Conservation (phyloP, 106 monocot species). For the Chionographis japonica region DNA sequence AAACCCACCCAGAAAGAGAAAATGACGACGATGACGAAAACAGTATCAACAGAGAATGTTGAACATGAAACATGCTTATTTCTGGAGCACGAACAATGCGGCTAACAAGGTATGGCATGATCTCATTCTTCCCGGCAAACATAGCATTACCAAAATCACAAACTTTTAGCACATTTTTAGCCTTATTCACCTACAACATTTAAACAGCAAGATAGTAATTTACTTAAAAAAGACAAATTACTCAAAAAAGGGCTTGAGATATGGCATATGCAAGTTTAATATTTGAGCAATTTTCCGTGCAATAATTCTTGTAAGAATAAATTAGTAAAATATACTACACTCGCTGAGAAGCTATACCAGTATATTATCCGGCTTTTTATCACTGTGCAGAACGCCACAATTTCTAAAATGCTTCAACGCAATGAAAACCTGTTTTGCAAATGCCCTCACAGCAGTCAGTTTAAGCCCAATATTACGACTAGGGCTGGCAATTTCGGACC, state of each 20-base stretch:
- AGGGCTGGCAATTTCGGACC: slow-evolving; percentile 99
- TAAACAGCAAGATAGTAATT: neutral
- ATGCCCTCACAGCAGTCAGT: slow-evolving; percentile 98
- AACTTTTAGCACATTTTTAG: slow-evolving; percentile 93
- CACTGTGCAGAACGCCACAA: slow-evolving; percentile 92
- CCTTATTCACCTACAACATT: slow-evolving; percentile 72
- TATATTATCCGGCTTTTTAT: slow-evolving; percentile 99
- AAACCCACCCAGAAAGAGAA: too few relatives aligned
- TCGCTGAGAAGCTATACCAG: slow-evolving; percentile 54
- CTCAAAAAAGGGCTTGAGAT: too few relatives aligned
- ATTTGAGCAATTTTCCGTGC: too few relatives aligned
- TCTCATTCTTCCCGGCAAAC: slow-evolving; percentile 93
- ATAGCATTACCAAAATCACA: slow-evolving; percentile 99
- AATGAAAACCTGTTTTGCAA: slow-evolving; percentile 99
- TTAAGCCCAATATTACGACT: slow-evolving; percentile 99
- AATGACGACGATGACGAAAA: neutral
- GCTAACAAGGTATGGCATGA: slow-evolving; percentile 96
- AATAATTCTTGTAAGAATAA: neutral
- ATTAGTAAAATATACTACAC: neutral
- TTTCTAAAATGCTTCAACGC: slow-evolving; percentile 97
- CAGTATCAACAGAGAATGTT: neutral
- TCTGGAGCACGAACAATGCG: slow-evolving; percentile 98
- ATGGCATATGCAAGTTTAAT: too few relatives aligned
- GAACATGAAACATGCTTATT: slow-evolving; percentile 68
- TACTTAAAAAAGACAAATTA: neutral